A percentile compares a stretch with the other conserved stretches of the same genome.
phyloP scores from a whole-genome alignment of 2,329 filamentous ascomycete species.

The Trichoderma endophyticum region DNA sequence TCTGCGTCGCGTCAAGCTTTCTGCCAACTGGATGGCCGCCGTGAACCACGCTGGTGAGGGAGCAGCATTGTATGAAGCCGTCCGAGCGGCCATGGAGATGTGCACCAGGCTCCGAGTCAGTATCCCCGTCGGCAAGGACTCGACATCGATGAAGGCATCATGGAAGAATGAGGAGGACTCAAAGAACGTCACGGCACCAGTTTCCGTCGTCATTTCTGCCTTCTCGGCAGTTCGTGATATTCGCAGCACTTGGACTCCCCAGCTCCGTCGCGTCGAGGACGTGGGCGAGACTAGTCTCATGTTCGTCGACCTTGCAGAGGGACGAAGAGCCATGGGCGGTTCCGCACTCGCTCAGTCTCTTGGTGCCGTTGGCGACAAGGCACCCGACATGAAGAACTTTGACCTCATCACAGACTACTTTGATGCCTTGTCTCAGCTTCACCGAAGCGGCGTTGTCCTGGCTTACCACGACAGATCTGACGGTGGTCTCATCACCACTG shows the following conservation, averaged over 20 bases:
- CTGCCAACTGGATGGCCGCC: constrained; percentile 99
- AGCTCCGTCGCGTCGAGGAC: constrained; percentile 77
- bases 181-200: constrained; percentile 86
- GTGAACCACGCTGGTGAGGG: constrained; percentile 89
- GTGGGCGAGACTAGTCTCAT: constrained; percentile 86
- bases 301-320: constrained; percentile 84
- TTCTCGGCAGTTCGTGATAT: constrained; percentile 83
- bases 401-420: constrained; percentile 86
- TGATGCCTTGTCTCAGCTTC: constrained; percentile 70
- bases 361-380: constrained; percentile 77
- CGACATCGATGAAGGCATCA: constrained; percentile 97
- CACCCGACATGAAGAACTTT: constrained; percentile 80
- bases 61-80: constrained; percentile 87
- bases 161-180: constrained; percentile 72
- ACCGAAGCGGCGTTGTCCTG: constrained; percentile 64
- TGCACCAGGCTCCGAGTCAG: constrained; percentile 87
- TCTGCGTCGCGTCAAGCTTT: constrained; percentile 77
- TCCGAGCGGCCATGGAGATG: constrained; percentile 86
- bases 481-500: constrained; percentile 83
- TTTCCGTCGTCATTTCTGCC: constrained; percentile 87
- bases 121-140: constrained; percentile 97
- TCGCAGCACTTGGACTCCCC: constrained; percentile 88
- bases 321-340: constrained; percentile 79
- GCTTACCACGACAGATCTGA: constrained; percentile 95
- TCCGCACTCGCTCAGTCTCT: constrained; percentile 90